Percentiles rank a stretch among this genome's conserved stretches.
phyloP scores from a whole-genome alignment of 176 grass and related monocot species.

The Aegilops umbellulata region DNA sequence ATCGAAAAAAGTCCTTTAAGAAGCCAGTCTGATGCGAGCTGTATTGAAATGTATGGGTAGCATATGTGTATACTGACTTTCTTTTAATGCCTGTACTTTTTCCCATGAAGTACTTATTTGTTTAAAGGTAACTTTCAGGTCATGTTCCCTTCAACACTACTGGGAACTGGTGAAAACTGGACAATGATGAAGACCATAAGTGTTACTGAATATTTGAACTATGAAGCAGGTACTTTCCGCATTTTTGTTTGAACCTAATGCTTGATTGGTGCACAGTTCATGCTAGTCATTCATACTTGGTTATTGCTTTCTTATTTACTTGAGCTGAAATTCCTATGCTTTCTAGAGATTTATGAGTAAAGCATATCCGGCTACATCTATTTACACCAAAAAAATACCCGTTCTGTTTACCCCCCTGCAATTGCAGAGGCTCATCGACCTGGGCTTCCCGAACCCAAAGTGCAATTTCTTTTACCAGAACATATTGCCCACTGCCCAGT shows the following conservation, averaged over 20 bases:
- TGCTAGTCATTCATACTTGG: not conserved
- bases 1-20: not conserved
- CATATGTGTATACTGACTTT: not conserved
- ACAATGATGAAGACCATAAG: slow-evolving; percentile 99
- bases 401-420: not conserved
- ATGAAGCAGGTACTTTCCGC: slow-evolving; percentile 75
- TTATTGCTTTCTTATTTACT: slow-evolving; percentile 6
- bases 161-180: slow-evolving; percentile 94
- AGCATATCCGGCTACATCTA: not conserved
- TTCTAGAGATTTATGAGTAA: not conserved
- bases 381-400: slow-evolving; percentile 11
- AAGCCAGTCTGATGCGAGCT: not conserved
- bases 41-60: not conserved
- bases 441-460: not conserved
- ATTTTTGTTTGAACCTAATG: not conserved
- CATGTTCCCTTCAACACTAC: slow-evolving; percentile 96
- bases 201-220: slow-evolving; percentile 98
- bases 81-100: not conserved
- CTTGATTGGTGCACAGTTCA: not conserved
- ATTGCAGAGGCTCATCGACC: not conserved
- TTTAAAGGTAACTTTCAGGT: slow-evolving; percentile 61
- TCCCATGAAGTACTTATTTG: slow-evolving; percentile 12
- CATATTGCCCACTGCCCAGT: not conserved
- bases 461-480: not conserved
- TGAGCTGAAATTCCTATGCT: slow-evolving; percentile 12